These are phyloP conservation scores for Boletus rubescentipes DNA, from an alignment of 768 basidiomycete genomes.

Conservation along the genomic window DNA sequence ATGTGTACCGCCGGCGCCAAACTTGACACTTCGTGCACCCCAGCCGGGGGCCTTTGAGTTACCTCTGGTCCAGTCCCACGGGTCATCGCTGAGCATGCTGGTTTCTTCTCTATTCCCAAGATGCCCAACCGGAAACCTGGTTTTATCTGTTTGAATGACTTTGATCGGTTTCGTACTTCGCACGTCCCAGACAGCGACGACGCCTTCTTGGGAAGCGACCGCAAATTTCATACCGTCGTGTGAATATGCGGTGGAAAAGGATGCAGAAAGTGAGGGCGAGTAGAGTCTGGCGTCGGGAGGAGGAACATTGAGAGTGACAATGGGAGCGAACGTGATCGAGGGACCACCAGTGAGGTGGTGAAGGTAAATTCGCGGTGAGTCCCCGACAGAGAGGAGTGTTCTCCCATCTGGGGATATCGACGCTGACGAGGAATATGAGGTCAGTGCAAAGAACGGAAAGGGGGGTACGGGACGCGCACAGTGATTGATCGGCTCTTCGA, in stretches of 20 bases:
- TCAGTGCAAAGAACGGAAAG: constrained; percentile 2
- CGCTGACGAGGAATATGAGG: constrained; percentile 43
- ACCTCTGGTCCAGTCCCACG: constrained; percentile 66
- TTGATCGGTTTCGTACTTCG: constrained; percentile 70
- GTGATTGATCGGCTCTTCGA: constrained; percentile 79
- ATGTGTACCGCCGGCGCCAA: constrained; percentile 57
- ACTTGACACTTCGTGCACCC: constrained; percentile 86
- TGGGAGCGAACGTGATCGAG: constrained; percentile 59
- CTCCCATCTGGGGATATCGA: constrained; percentile 88
- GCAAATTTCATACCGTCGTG: constrained; percentile 76
- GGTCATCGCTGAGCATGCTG: constrained; percentile 60
- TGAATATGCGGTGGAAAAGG: constrained; percentile 80
- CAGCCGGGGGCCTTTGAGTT: constrained; percentile 67
- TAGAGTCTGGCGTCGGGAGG: constrained; percentile 47
- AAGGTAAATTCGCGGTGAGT: constrained; percentile 83
- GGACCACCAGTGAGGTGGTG: constrained; percentile 72
- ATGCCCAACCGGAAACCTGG: constrained; percentile 29
- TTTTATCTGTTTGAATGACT: constrained; percentile 57
- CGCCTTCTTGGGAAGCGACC: constrained; percentile 79
- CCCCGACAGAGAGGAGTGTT: constrained; percentile 86
- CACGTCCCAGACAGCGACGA: constrained; percentile 82
- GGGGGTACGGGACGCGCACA: constrained; percentile 46
- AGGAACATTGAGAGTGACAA: constrained; percentile 67
- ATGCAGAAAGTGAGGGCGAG: constrained; percentile 54
- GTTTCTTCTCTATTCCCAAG: constrained; percentile 41